Percentiles rank a stretch among this genome's conserved stretches.
Conservation (phyloP, 2,329 filamentous ascomycete species). For the Ascochyta pisi region DNA sequence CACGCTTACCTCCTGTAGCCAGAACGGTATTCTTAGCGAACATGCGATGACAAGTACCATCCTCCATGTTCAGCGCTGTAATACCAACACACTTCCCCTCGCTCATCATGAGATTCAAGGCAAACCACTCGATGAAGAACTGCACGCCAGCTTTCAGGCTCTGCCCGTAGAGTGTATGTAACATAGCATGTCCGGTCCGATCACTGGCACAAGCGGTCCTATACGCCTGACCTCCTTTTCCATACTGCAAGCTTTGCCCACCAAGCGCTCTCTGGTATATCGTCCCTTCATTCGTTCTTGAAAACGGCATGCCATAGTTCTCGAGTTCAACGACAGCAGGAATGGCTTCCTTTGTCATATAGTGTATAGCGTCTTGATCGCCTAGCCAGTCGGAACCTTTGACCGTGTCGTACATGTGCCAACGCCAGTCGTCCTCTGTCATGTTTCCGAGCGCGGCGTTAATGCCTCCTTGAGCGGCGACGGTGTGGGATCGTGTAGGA, state of each 20-base stretch:
- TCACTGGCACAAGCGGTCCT: slow-evolving; percentile 56
- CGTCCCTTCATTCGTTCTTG: slow-evolving; percentile 53
- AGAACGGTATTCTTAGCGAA: slow-evolving; percentile 58
- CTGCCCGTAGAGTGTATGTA: slow-evolving; percentile 60
- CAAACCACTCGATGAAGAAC: slow-evolving; percentile 61
- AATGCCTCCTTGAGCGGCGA: slow-evolving; percentile 72
- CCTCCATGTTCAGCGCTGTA: slow-evolving; percentile 57
- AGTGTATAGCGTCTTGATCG: slow-evolving; percentile 66
- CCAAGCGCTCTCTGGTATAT: slow-evolving; percentile 59
- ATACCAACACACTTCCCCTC: slow-evolving; percentile 57
- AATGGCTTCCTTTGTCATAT: slow-evolving; percentile 64
- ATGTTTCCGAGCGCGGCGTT: slow-evolving; percentile 65
- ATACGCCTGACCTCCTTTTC: slow-evolving; percentile 58
- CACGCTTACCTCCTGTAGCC: slow-evolving; percentile 49
- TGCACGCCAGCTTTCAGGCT: slow-evolving; percentile 57
- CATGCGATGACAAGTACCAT: slow-evolving; percentile 57
- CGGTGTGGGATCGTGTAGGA: slow-evolving; percentile 69
- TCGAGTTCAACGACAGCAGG: slow-evolving; percentile 63
- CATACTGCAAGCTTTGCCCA: slow-evolving; percentile 56
- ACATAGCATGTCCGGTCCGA: slow-evolving; percentile 58
- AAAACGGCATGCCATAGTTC: slow-evolving; percentile 63
- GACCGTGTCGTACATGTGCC: slow-evolving; percentile 67
- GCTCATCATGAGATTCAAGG: slow-evolving; percentile 57
- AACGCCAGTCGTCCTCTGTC: slow-evolving; percentile 64
- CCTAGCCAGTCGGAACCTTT: slow-evolving; percentile 67